A percentile compares a stretch with the other conserved stretches of the same genome.
Conservation (phyloP, 768 basidiomycete species). For the Hydnum rufescens region DNA sequence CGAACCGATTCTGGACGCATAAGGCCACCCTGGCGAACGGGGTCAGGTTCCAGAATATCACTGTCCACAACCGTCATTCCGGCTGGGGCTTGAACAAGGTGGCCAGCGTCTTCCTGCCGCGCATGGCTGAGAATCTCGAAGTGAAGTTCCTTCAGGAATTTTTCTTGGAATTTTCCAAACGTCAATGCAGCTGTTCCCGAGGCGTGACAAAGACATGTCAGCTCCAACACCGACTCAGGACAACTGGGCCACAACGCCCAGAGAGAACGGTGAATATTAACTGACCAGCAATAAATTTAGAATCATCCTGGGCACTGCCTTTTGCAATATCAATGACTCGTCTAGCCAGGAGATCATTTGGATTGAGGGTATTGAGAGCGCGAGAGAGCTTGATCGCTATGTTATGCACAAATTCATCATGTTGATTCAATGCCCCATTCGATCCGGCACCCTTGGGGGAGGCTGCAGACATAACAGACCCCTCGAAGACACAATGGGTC, state of each 20-base stretch:
- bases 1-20: constrained; percentile 43
- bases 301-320: constrained; percentile 28
- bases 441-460: no score
- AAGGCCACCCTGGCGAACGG: constrained; percentile 57
- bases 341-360: constrained; percentile 64
- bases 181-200: constrained; percentile 56
- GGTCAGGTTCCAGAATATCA: constrained; percentile 71
- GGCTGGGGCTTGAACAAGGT: constrained; percentile 24
- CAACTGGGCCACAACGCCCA: background rate
- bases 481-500: no score
- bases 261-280: constrained; percentile 4
- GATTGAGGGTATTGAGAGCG: constrained; percentile 57
- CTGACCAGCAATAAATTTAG: constrained; percentile 50
- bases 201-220: background rate
- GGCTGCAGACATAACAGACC: no score
- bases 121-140: constrained; percentile 55
- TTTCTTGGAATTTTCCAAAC: constrained; percentile 74
- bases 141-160: constrained; percentile 60
- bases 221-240: constrained; percentile 4
- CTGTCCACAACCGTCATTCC: constrained; percentile 63
- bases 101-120: constrained; percentile 39
- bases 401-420: constrained; percentile 33
- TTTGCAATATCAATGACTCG: constrained; percentile 66
- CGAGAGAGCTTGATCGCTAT: constrained; percentile 65
- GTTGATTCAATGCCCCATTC: no score